A percentile compares a stretch with the other conserved stretches of the same genome.
phyloP scores from a whole-genome alignment of 108 stramenopile species.

The Schizochytrium sp. region DNA sequence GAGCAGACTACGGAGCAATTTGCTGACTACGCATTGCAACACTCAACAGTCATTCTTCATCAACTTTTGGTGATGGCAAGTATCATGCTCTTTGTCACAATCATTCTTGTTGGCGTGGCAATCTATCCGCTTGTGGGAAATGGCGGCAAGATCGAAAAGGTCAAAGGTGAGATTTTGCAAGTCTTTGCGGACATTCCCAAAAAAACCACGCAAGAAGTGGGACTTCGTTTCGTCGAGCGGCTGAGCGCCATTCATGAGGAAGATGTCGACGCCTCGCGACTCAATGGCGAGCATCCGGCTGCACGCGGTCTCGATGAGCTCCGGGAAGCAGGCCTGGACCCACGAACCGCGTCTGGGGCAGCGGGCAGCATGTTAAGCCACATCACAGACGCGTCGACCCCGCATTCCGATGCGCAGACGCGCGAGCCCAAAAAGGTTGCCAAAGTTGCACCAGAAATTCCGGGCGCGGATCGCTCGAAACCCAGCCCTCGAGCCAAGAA shows the following conservation, averaged over 20 bases:
- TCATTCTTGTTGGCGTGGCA: neutral
- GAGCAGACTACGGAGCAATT: neutral
- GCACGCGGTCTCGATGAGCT: neutral
- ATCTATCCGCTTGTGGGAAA: neutral
- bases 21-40: neutral
- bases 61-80: neutral
- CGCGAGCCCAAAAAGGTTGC: neutral
- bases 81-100: neutral
- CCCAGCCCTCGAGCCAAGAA: neutral
- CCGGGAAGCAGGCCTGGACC: too few relatives aligned
- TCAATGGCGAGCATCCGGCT: neutral
- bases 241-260: neutral
- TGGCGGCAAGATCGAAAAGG: slow-evolving; percentile 13
- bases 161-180: neutral
- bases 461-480: neutral
- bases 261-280: neutral
- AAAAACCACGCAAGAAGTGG: neutral
- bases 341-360: neutral
- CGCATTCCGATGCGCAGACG: neutral
- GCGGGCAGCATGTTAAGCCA: neutral
- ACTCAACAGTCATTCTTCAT: neutral
- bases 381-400: neutral
- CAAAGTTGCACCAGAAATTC: neutral
- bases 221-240: neutral
- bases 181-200: slow-evolving; percentile 2